Percentiles rank a stretch among this genome's conserved stretches.
Conservation (phyloP, 768 basidiomycete genomes). For the Clathrus columnatus region DNA sequence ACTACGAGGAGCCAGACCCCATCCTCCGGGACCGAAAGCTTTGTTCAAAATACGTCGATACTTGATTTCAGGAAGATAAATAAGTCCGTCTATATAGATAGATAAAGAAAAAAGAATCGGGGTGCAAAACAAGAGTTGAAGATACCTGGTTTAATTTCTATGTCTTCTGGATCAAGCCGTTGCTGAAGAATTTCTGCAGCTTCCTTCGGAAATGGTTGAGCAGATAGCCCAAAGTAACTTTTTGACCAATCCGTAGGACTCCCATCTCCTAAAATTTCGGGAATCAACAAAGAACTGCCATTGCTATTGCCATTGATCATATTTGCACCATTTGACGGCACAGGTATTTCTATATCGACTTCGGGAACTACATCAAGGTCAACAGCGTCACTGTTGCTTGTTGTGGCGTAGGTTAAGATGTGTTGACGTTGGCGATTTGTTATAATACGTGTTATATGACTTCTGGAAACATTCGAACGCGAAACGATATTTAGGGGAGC, state of each 20-base stretch:
- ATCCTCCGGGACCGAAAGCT: constrained; percentile 93
- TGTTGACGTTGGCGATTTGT: no score
- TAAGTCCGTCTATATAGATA: constrained; percentile 63
- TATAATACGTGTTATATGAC: no score
- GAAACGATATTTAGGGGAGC: no score
- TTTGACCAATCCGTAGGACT: constrained; percentile 75
- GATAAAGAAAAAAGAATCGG: neutral
- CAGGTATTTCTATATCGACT: no score
- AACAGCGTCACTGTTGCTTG: no score
- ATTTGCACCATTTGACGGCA: no score
- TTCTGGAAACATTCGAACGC: no score
- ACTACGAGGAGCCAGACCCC: constrained; percentile 91
- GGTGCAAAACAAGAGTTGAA: neutral
- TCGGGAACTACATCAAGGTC: no score
- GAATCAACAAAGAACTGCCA: neutral
- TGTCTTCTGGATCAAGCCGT: constrained; percentile 65
- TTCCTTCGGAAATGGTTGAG: constrained; percentile 69
- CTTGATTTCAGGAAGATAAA: constrained; percentile 96
- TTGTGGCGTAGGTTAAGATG: no score
- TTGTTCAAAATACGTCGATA: constrained; percentile 86
- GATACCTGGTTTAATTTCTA: constrained; percentile 90
- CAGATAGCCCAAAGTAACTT: constrained; percentile 74
- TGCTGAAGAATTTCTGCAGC: constrained; percentile 62
- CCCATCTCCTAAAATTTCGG: constrained; percentile 1
- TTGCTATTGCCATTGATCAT: neutral